A percentile compares a stretch with the other conserved stretches of the same genome.
phyloP scores from a whole-genome alignment of 2,329 filamentous ascomycete species.

The Sordariomycetes sp. region DNA sequence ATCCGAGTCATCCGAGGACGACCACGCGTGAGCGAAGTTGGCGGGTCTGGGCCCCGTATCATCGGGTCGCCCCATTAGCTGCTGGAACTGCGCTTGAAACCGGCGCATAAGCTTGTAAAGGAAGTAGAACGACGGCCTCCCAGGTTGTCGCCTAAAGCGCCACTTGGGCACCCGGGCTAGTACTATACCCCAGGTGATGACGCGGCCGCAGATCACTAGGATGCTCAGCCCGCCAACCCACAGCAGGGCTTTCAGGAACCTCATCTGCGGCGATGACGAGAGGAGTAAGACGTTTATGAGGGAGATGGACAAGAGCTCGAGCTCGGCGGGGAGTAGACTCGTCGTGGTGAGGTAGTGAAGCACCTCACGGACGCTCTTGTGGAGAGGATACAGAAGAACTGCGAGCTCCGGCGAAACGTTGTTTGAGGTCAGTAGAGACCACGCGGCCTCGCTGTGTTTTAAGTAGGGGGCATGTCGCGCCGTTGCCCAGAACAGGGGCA shows the following conservation, averaged over 20 bases:
- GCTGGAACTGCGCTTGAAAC: constrained; percentile 3
- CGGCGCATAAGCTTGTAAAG: constrained; percentile 4
- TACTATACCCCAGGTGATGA: constrained; percentile 74
- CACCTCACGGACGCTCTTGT: constrained; percentile 63
- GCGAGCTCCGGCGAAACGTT: constrained; percentile 44
- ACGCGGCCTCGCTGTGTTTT: not conserved
- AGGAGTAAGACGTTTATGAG: constrained; percentile 75
- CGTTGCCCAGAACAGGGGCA: constrained; percentile 44
- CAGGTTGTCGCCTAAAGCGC: constrained; percentile 58
- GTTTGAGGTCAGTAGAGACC: not conserved
- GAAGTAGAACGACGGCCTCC: not conserved
- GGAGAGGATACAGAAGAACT: constrained; percentile 67
- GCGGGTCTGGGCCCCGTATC: not conserved
- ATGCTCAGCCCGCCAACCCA: constrained; percentile 75
- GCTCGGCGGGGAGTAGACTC: constrained; percentile 75
- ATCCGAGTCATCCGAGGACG: constrained; percentile 2
- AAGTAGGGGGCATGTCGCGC: not conserved
- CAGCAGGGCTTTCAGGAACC: constrained; percentile 75
- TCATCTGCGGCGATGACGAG: constrained; percentile 68
- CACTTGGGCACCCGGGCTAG: constrained; percentile 84
- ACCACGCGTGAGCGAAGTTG: not conserved
- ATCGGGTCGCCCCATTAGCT: not conserved
- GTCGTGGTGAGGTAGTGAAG: constrained; percentile 78
- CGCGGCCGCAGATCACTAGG: constrained; percentile 60
- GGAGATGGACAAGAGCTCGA: constrained; percentile 74